Evolutionary conservation across 1,139 yeast genomes (phyloP), one percentile per base, ranked within the genome.

Genomic region (Torulaspora globosa): DNA sequence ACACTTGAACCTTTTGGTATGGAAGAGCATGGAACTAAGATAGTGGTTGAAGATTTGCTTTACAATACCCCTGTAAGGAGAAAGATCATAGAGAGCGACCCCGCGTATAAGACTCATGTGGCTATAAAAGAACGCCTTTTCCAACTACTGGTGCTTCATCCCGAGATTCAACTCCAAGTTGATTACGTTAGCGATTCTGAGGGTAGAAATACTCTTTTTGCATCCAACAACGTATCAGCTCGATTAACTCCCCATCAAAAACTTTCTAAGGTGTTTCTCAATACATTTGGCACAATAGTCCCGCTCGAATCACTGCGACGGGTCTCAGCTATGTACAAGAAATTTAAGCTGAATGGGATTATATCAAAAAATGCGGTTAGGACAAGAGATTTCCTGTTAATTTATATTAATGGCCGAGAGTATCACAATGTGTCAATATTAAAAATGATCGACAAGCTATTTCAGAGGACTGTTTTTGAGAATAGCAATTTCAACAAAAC

Each of bases 51-150:
- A 4, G 74, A 78, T 46, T 47, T 85, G 15, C 83, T 83, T 58
- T 65, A 70, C 15, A 71, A 69, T 32, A 43, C 78, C 1, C 89
- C 90, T 0, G 89, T 85, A 1, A 68, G 96, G 24, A 68, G 73
- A 33, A 53, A 58, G 5, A 49, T 56, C 14, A n/a, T 54, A 5
- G 15, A 31, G 27, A 44, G 50, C 2, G 49, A 44, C 3, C 62
- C 72, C 0, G 50, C 56, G 41, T 47, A 52, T 33, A 55, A 59
- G 27, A 47, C 69, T 14, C 40, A 71, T 0, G 65, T 63, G n/a
- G 64, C 60, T 0, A 32, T 80, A 1, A 70, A 73, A 48, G 53
- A 55, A 8, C 58, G 57, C 6, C 47, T 76, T 0, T 62, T 75
- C 8, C 68, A 70, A 28, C 50, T 72, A 15, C 53, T 71, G 10